Conservation (phyloP, 1,284 basidiomycete genomes). For the Ceratobasidium sp. region DNA sequence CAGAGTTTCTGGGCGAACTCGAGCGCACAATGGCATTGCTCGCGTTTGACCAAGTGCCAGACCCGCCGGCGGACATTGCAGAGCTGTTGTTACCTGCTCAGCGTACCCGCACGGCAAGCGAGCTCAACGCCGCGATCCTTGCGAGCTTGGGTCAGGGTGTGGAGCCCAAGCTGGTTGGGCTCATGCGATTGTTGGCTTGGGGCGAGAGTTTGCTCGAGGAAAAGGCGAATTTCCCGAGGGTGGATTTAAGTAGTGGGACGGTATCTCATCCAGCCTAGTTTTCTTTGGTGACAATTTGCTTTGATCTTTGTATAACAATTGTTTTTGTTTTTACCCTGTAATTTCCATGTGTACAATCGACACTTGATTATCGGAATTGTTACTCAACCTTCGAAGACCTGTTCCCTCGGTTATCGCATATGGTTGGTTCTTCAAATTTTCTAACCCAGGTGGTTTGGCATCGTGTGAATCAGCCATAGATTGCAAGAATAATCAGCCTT, state of each 20-base stretch:
- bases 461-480: neutral
- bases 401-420: constrained; percentile 2
- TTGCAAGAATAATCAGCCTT: neutral
- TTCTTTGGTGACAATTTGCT: neutral
- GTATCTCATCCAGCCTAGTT: constrained; percentile 25
- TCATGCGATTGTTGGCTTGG: constrained; percentile 89
- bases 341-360: constrained; percentile 12
- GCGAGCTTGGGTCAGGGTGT: constrained; percentile 91
- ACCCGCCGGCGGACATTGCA: constrained; percentile 73
- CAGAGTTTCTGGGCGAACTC: constrained; percentile 91
- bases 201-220: constrained; percentile 86
- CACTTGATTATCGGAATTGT: neutral
- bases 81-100: constrained; percentile 88
- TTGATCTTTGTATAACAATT: neutral
- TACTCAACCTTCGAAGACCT: neutral
- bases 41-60: constrained; percentile 82
- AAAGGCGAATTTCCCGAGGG: constrained; percentile 78
- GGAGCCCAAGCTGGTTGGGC: constrained; percentile 89
- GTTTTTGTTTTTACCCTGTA: constrained; percentile 9
- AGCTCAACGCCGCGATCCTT: constrained; percentile 95
- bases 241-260: constrained; percentile 48
- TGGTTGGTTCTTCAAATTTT: constrained; percentile 2
- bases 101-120: constrained; percentile 91
- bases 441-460: neutral
- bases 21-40: constrained; percentile 96